Base-by-base conservation (phyloP, 305 asterid species). In the Fraxinus greggii region DNA sequence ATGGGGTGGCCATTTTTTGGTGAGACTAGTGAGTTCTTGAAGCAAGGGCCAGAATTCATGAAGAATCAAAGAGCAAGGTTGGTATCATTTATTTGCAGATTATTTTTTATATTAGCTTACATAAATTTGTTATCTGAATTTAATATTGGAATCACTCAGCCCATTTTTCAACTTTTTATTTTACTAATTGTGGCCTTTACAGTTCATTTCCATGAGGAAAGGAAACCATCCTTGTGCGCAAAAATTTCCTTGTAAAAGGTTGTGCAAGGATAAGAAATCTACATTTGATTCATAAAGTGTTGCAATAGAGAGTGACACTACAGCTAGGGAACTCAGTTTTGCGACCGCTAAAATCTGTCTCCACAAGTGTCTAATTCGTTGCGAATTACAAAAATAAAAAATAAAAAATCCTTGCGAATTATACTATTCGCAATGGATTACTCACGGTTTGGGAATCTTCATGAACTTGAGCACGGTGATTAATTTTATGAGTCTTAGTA, bases 1-100 rank as follows among this genome's bases (percentile, higher is more conserved):
- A 81, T 90, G 91, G 94, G 94, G 13, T 90, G 85, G 90, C 94
- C 94, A 2, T 83, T 90, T 72, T 79, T 90, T 80, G 94, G 94
- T 7, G 88, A 90, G 83, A 89, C 92, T 36, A 70, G 5, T 35
- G 89, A 82, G 0, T 89, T 90, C 83, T 74, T 90, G 56, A 88
- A 84, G 84, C 86, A 85, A 61, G 94, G 94, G 1, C 94, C 92
- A 5, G 23, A 76, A 12, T 90, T 85, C 77, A 86, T 90, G 91
- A 88, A 78, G 51, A 84, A 54, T 5, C 85, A 87, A 81, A 81
- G 87, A 81, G 65, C 81, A 61, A 90, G 88, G 93, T 86, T 6
- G 29, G 54, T 56, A 31, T 48, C 61, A 23, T 5, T 21, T 40
- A 9, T 17, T 19, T 65, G 3, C 4, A 1, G 9, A 29, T 17